Base-by-base conservation (phyloP, 768 basidiomycete species). In the Dendrothele bispora region DNA sequence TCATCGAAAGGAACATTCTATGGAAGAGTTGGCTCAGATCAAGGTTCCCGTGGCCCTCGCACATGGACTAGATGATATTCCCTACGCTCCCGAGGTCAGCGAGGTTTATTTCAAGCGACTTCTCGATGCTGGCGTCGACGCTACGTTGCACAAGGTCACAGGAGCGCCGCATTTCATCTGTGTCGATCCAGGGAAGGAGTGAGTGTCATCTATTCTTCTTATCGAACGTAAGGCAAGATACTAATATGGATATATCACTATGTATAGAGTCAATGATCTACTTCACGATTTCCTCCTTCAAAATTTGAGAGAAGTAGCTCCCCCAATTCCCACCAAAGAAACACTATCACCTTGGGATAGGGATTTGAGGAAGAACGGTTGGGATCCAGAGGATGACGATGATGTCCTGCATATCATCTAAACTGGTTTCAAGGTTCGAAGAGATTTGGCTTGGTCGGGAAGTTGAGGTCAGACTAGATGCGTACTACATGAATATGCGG, bases 151-250 rank as follows among this genome's bases (percentile, higher is more conserved):
- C 1, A 44, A 48, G 1, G 54, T 70, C 3, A 48, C 57, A 6
- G 59, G 58, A 5, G 70, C 71, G 6, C 64, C 71, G 2, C 71
- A 72, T 51, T 70, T 69, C 39, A 55, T 55, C 36, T 61, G 67
- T 8, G 71, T 67, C 11, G 60, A 72, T 46, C 49, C 62, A 11
- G 54, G 60, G 15, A 49, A 59, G 68, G 71, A 38, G 45, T 52
- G 24, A 48, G 30, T 50, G 12, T 18, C 14, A 3, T n/a, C 6
- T 7, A 60, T 57, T 25, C 7, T 7, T 34, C 28, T 25, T 30
- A 44, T 10, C 38, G 4, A 20, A 10, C 10, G 17, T n/a, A 2
- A 32, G 17, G 15, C 29, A 21, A 12, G 14, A 20, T 28, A n/a
- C n/a, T n/a, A n/a, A 25, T 29, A 41, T 3, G 28, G 15, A 15